Base-by-base conservation (phyloP, 257 asterid genomes). In the Salvia rosmarinus region DNA sequence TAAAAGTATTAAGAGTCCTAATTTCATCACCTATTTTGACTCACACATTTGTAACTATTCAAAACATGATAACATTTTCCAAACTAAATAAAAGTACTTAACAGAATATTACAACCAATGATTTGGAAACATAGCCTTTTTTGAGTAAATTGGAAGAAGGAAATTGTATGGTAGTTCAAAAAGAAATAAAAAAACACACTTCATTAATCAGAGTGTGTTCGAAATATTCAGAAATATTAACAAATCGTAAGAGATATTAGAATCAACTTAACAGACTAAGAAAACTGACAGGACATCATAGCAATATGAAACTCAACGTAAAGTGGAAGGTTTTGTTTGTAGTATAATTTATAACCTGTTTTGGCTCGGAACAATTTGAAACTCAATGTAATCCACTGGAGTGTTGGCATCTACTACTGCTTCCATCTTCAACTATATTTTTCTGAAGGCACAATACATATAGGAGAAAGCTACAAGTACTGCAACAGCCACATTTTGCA, bases 321-420 rank as follows among this genome's bases (percentile, higher is more conserved):
- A 62, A 69, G 60, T 46, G n/a, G 17, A 23, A 70, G 50, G 14
- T 13, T 51, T 64, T 14, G 30, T 16, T 42, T 42, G 46, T 78
- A 77, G 37, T 20, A 52, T 71, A 37, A 95, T 98, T 97, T 20
- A 52, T 71, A 37, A 95, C 99, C 98, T 95, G 68, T 85, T 90
- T 78, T 81, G 88, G 76, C 84, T 81, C 1, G 95, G 95, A 50
- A 79, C 76, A 71, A 86, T 82, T 78, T 81, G 90, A 57, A 95
- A 90, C 79, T 95, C 98, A 17, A 90, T 81, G 82, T 70, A 85
- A 78, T 85, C 96, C 58, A 89, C 83, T 9, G 79, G 80, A 39
- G 58, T 67, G 50, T 71, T 67, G 68, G 90, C 80, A 67, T 80
- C 89, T 19, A 84, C 74, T 7, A 64, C 78, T 60, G 77, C 82